These are phyloP conservation scores for Ceratocystis lukuohia DNA, from an alignment of 2,329 filamentous ascomycete genomes.

Conservation along the genomic window DNA sequence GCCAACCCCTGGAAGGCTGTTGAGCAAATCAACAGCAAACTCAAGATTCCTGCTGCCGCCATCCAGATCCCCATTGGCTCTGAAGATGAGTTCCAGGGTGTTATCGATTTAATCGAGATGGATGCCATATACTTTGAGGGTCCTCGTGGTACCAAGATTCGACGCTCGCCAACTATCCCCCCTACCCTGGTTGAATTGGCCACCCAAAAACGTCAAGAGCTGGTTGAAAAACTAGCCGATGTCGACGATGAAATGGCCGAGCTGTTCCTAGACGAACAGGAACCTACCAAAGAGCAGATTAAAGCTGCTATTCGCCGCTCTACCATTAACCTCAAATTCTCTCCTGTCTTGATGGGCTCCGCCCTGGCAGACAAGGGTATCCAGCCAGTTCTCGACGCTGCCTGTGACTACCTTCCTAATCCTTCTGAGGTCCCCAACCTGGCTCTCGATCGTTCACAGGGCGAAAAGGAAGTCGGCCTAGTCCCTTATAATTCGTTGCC, in stretches of 20 bases:
- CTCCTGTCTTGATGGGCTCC: conserved; percentile 91
- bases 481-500: conserved; percentile 87
- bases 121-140: conserved; percentile 89
- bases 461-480: conserved; percentile 70
- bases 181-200: conserved; percentile 63
- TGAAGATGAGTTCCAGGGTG: conserved; percentile 83
- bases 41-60: conserved; percentile 83
- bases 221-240: conserved; percentile 92
- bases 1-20: conserved; percentile 96
- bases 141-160: conserved; percentile 60
- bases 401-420: conserved; percentile 91
- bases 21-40: conserved; percentile 93
- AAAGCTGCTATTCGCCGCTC: conserved; percentile 83
- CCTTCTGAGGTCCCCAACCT: conserved; percentile 79
- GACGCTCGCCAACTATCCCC: conserved; percentile 68
- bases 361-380: conserved; percentile 89
- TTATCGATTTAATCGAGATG: conserved; percentile 87
- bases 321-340: conserved; percentile 82
- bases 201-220: conserved; percentile 65
- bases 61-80: conserved; percentile 87
- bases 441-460: conserved; percentile 69
- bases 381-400: conserved; percentile 91
- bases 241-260: conserved; percentile 97
- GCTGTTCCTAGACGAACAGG: conserved; percentile 76
- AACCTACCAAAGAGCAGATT: conserved; percentile 68